These are phyloP conservation scores for Ophiosphaerella narmari DNA, from an alignment of 2,329 filamentous ascomycete species.

Conservation along the genomic window DNA sequence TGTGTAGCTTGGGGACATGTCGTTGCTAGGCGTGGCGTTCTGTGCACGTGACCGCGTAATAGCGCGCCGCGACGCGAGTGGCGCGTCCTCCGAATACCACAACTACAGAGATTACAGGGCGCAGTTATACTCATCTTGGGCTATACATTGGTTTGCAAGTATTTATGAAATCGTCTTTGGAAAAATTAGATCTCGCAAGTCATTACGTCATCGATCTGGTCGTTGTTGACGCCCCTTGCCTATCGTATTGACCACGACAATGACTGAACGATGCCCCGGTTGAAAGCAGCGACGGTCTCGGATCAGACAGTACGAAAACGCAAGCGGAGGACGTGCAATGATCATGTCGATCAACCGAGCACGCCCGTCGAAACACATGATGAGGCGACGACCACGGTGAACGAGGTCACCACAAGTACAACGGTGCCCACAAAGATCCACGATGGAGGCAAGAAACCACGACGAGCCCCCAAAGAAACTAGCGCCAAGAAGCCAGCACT, in stretches of 20 bases:
- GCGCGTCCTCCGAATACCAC: background rate
- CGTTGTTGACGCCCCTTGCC: conserved; percentile 1
- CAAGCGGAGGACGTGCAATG: conserved; percentile 42
- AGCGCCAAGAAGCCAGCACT: conserved; percentile 44
- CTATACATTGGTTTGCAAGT: too few relatives aligned
- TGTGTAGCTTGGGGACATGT: too few relatives aligned
- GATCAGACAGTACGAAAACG: conserved; percentile 52
- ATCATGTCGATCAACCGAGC: conserved; percentile 17
- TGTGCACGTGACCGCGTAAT: conserved; percentile 3
- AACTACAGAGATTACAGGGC: background rate
- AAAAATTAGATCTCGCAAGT: conserved; percentile 1
- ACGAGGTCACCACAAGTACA: conserved; percentile 41
- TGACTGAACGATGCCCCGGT: conserved; percentile 21
- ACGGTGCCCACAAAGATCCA: conserved; percentile 61
- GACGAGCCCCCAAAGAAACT: conserved; percentile 49
- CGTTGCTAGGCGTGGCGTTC: too few relatives aligned
- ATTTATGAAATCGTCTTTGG: background rate
- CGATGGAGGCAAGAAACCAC: conserved; percentile 60
- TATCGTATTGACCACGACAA: conserved; percentile 9
- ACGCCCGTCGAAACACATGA: conserved; percentile 14
- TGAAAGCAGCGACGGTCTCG: conserved; percentile 53
- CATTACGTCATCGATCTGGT: conserved; percentile 34
- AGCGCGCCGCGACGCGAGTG: conserved; percentile 14
- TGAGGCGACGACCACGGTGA: conserved; percentile 4
- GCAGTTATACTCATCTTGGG: too few relatives aligned